These are phyloP conservation scores for Claviceps africana DNA, from an alignment of 2,329 filamentous ascomycete genomes.

Conservation along the genomic window DNA sequence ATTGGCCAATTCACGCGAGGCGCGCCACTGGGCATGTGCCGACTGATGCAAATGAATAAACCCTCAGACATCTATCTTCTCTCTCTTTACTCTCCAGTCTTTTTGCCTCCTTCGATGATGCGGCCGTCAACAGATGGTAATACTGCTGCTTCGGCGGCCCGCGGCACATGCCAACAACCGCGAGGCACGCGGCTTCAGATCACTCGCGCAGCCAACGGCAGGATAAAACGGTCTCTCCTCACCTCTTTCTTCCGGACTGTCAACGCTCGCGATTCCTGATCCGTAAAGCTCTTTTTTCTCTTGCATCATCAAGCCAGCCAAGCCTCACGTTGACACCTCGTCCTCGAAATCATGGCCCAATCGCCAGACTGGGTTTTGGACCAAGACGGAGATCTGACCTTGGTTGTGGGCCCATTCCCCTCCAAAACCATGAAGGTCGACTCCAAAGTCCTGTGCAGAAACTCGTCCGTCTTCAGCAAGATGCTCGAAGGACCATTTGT, in stretches of 20 bases:
- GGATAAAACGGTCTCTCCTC: too few relatives aligned
- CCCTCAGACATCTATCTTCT: too few relatives aligned
- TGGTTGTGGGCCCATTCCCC: background rate
- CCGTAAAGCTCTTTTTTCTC: background rate
- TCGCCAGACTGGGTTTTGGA: background rate
- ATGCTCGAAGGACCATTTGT: constrained; percentile 4
- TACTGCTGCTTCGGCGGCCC: background rate
- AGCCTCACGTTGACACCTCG: background rate
- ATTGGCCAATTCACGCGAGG: background rate
- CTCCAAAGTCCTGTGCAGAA: background rate
- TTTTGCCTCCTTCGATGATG: background rate
- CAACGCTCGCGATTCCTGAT: too few relatives aligned
- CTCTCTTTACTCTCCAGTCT: background rate
- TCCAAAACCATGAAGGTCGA: constrained; percentile 1
- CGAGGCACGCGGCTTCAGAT: background rate
- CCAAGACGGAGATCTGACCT: background rate
- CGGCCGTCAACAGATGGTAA: background rate
- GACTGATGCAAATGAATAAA: too few relatives aligned
- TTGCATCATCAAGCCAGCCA: background rate
- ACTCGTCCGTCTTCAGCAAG: constrained; percentile 1
- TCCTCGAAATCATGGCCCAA: background rate
- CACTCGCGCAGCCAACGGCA: background rate
- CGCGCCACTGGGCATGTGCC: too few relatives aligned
- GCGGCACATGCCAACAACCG: background rate
- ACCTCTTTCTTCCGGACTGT: too few relatives aligned